Conservation (phyloP, 306 rosid species). For the Cicer arietinum region DNA sequence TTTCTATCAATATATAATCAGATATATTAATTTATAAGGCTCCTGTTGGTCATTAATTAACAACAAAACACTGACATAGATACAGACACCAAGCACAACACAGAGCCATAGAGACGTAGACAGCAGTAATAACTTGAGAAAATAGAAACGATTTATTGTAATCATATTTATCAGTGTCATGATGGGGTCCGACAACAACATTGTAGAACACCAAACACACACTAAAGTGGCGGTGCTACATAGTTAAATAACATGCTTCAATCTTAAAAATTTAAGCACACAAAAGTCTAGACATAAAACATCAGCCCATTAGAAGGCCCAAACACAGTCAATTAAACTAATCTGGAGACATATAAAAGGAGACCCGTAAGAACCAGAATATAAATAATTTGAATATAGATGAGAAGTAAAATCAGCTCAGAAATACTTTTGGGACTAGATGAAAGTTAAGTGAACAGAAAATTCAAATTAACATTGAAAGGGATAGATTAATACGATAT, state of each 20-base stretch:
- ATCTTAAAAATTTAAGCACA: neutral
- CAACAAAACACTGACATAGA: too few relatives aligned
- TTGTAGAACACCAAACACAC: too few relatives aligned
- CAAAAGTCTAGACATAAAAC: neutral
- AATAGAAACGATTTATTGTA: too few relatives aligned
- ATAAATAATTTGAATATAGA: neutral
- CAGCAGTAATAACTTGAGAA: too few relatives aligned
- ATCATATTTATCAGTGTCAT: too few relatives aligned
- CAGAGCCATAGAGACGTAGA: too few relatives aligned
- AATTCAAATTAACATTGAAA: neutral
- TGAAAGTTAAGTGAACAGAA: neutral
- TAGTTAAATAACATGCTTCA: neutral
- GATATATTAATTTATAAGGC: neutral
- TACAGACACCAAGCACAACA: too few relatives aligned
- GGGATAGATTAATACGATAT: neutral
- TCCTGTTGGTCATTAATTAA: slow-evolving; percentile 5
- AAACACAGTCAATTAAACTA: neutral
- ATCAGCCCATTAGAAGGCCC: slow-evolving; percentile 16
- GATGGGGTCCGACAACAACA: too few relatives aligned
- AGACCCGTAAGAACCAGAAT: slow-evolving; percentile 12
- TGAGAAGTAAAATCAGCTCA: slow-evolving; percentile 5
- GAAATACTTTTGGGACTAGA: slow-evolving; percentile 16
- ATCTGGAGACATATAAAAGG: neutral
- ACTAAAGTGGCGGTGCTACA: too few relatives aligned
- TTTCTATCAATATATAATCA: neutral